Evolutionary conservation across 306 rosid genomes (phyloP), one percentile per base, ranked within the genome.

Genomic region (Cicer chorassanicum): DNA sequence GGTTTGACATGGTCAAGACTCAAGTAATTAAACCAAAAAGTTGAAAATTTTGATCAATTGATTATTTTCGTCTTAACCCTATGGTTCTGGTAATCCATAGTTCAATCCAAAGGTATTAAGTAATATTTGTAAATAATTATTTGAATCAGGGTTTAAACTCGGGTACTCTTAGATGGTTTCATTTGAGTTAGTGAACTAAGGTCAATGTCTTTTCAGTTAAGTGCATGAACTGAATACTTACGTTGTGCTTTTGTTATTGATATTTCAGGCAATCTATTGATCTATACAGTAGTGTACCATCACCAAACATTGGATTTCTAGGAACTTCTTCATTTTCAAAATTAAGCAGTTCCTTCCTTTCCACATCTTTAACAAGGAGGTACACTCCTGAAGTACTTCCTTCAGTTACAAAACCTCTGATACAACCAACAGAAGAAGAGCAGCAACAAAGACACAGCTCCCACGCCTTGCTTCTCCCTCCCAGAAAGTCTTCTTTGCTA

Each of bases 211-310:
- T 9, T 9, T 70, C 7, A 9, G 49, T 45, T 5, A 65, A 73
- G 49, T 66, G 56, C 69, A 15, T 60, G 13, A 55, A 34, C 6
- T 68, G 55, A 84, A 64, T 13, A 19, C 82, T 81, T 9, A 55
- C 40, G 65, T 21, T 49, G 29, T 42, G 53, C 11, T 65, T 9
- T 39, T 78, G 57, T 14, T 6, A 29, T 82, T 53, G 68, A 44
- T 74, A 63, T 86, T 86, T 51, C 93, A 95, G 99, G 92, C 97
- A 95, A 69, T 95, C 99, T 19, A 95, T 95, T 38, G 99, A 95
- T 87, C 84, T 95, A 69, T 88, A 92, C 45, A 87, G 99, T 64
- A 95, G 98, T 70, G 96, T 95, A 1, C 93, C 91, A 48, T 95
- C 99, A 18, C 97, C 97, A 60, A 79, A 86, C 57, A 86, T 93